These are phyloP conservation scores for Acanthamoeba culbertsoni DNA, from an alignment of 208 protist species.

Conservation along the genomic window DNA sequence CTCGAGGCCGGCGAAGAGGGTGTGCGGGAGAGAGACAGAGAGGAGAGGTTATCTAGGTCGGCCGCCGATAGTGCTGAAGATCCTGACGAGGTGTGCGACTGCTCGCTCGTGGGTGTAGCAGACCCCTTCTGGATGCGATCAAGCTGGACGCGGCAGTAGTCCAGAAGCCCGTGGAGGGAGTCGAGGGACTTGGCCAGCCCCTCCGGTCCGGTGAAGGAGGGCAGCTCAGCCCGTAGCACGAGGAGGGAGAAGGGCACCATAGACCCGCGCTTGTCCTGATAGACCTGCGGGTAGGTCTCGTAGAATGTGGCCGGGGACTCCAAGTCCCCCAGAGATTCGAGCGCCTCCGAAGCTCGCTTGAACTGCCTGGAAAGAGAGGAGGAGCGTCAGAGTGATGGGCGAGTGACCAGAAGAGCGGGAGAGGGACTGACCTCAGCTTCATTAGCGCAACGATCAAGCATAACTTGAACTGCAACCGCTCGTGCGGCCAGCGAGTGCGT, in stretches of 20 bases:
- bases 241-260: constrained; percentile 44
- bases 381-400: not conserved
- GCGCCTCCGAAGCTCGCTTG: not conserved
- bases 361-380: not conserved
- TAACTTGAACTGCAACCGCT: constrained; percentile 22
- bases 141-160: not conserved
- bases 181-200: not conserved
- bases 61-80: not conserved
- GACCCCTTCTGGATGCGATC: not conserved
- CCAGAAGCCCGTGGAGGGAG: not conserved
- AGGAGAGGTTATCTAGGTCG: not conserved
- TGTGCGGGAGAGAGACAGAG: not conserved
- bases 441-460: not conserved
- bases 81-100: no score
- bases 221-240: constrained; percentile 28
- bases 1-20: not conserved
- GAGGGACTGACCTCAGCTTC: not conserved
- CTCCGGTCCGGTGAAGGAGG: not conserved
- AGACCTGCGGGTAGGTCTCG: constrained; percentile 26
- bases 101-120: no score
- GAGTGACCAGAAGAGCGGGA: not conserved
- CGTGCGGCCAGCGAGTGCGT: not conserved
- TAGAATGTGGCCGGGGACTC: not conserved
- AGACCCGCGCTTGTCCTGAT: constrained; percentile 14
- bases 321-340: not conserved